phyloP scores from a whole-genome alignment of 2,329 filamentous ascomycete species.

The Hypoxylon sp. region DNA sequence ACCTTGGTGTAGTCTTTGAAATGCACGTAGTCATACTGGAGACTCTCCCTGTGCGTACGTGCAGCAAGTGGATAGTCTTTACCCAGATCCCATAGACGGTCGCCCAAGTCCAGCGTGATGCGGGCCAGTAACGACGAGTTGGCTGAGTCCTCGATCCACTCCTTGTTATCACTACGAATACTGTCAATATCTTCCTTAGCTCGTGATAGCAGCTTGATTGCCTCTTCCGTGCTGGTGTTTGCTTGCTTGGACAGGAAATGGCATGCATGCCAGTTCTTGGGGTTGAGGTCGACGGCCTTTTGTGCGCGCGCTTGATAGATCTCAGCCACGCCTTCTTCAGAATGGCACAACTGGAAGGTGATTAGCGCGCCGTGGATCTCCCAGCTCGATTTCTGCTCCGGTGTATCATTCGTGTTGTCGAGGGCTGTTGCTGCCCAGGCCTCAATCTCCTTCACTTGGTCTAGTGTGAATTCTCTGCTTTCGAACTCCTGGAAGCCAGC shows the following conservation, averaged over 20 bases:
- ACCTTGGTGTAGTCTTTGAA: conserved; percentile 48
- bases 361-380: conserved; percentile 53
- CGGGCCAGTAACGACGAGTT: conserved; percentile 52
- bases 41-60: conserved; percentile 50
- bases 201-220: conserved; percentile 47
- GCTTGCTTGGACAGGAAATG: conserved; percentile 52
- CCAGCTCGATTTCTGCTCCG: conserved; percentile 49
- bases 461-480: conserved; percentile 38
- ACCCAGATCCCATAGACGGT: conserved; percentile 51
- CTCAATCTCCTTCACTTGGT: conserved; percentile 48
- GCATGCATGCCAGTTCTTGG: conserved; percentile 53
- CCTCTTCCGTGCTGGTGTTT: conserved; percentile 47
- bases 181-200: conserved; percentile 50
- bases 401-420: conserved; percentile 40
- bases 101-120: conserved; percentile 52
- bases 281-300: conserved; percentile 50
- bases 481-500: conserved; percentile 44
- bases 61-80: conserved; percentile 47
- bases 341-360: conserved; percentile 49
- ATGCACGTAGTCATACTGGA: conserved; percentile 51
- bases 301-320: conserved; percentile 49
- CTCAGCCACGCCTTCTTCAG: conserved; percentile 42
- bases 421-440: conserved; percentile 47
- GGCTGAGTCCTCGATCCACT: conserved; percentile 44
- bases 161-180: conserved; percentile 32